Conservation (phyloP, 768 basidiomycete genomes). For the Pisolithus sp. region DNA sequence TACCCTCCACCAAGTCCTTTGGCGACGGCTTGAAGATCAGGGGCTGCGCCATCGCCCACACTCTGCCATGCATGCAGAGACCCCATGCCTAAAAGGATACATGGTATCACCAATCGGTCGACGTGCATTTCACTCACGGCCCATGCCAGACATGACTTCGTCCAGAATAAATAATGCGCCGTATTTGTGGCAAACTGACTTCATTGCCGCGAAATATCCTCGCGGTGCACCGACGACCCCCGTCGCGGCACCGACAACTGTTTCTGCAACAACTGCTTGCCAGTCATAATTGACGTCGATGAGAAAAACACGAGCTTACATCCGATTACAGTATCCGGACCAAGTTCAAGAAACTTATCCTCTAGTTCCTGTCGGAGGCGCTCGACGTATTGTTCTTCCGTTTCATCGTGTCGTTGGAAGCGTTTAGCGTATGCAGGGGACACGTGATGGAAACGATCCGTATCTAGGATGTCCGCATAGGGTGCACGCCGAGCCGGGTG, state of each 20-base stretch:
- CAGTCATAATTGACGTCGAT: background rate
- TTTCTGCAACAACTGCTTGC: slow-evolving; percentile 67
- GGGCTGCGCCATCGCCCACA: slow-evolving; percentile 68
- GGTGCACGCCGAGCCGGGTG: slow-evolving; percentile 64
- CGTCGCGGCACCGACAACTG: slow-evolving; percentile 81
- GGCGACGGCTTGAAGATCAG: slow-evolving; percentile 84
- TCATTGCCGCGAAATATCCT: slow-evolving; percentile 84
- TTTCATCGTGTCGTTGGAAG: slow-evolving; percentile 64
- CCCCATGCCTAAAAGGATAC: slow-evolving; percentile 59
- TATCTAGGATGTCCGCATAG: slow-evolving; percentile 60
- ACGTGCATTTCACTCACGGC: slow-evolving; percentile 47
- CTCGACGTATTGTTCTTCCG: slow-evolving; percentile 73
- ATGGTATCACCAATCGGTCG: background rate
- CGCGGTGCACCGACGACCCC: slow-evolving; percentile 73
- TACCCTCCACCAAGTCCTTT: slow-evolving; percentile 90
- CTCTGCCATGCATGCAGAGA: slow-evolving; percentile 84
- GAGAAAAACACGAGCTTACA: slow-evolving; percentile 41
- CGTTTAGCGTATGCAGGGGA: slow-evolving; percentile 83
- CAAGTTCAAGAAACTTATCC: slow-evolving; percentile 76
- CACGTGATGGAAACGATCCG: slow-evolving; percentile 71
- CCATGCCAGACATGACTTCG: slow-evolving; percentile 92
- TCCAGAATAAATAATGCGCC: slow-evolving; percentile 76
- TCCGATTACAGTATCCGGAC: slow-evolving; percentile 75
- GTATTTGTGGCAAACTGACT: slow-evolving; percentile 72
- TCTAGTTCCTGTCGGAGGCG: slow-evolving; percentile 77